Evolutionary conservation across 1,284 basidiomycete species (phyloP), one percentile per base, ranked within the genome.

Genomic region (Trametes polyzona): DNA sequence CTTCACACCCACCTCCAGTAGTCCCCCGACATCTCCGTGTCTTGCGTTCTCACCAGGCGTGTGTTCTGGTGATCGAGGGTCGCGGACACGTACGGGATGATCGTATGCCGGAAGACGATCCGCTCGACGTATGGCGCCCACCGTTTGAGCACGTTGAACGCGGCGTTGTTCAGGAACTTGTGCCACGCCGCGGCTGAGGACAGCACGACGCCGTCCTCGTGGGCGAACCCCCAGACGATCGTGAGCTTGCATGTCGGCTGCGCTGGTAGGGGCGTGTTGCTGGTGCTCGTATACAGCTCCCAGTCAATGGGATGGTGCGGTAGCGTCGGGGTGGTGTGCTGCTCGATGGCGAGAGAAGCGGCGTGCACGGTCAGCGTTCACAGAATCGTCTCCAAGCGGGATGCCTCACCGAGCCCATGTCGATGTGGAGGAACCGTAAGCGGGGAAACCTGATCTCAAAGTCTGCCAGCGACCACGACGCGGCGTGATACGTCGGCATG

Each of bases 91-190:
- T 30, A 52, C 30, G 55, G 42, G 19, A 44, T 51, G 26, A 52
- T 52, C 30, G 55, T 52, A 27, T 52, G 55, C 10, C 44, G 37
- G 40, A 30, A 57, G 17, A 52, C 46, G 39, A 57, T 39, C n/a
- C 55, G 43, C 17, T 19, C 39, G 26, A 57, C 40, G 17, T 39
- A 30, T 7, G 47, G 32, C 14, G 35, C 19, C 55, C 50, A 57
- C 6, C 16, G 32, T 17, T 10, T 23, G 8, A 57, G 50, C 24
- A 57, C 55, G 6, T 43, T 26, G 17, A 47, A 35, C n/a, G 50
- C 55, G 23, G 26, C 33, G 14, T 33, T n/a, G 44, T 52, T 52
- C 2, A 57, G 39, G 21, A 41, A 48, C 10, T n/a, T 16, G 23
- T 52, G 49, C 55, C 55, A 57, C n/a, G 23, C 32, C 1, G 50